Evolutionary conservation across 163 green algal species (phyloP).

Genomic region (Prototheca wickerhamii): DNA sequence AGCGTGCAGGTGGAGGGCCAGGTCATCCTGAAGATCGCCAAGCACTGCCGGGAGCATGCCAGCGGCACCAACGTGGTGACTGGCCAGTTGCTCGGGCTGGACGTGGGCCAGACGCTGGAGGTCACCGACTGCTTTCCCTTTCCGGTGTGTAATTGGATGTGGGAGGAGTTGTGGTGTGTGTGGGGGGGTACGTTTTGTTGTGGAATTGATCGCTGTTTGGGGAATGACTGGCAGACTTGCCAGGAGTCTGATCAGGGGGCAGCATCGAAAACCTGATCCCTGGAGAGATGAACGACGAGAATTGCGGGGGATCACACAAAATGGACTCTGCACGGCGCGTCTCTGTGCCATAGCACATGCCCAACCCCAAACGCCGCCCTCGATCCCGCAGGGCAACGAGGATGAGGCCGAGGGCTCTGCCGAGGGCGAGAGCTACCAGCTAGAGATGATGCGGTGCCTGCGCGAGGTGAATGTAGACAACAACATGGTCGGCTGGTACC

Average conservation of each 20-base stretch:
- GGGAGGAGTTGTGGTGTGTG: not conserved
- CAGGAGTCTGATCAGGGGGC: no score
- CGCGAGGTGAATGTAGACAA: conserved; percentile 98
- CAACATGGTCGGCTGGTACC: conserved; percentile 99
- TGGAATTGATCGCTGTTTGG: not conserved
- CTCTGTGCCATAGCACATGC: not conserved
- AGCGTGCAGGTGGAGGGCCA: conserved; percentile 82
- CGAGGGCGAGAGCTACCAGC: conserved; percentile 86
- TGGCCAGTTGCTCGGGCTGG: conserved; percentile 93
- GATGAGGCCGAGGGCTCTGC: conserved; percentile 45
- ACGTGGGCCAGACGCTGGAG: conserved; percentile 91
- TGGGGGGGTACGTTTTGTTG: not conserved
- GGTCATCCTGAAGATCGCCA: conserved; percentile 89
- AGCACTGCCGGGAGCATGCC: conserved; percentile 84
- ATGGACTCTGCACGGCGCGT: no score
- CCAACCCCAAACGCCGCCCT: not conserved
- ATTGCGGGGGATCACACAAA: no score
- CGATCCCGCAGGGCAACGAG: conserved; percentile 17
- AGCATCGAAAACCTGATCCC: not conserved
- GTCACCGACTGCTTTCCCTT: conserved; percentile 98
- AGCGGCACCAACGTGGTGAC: conserved; percentile 59
- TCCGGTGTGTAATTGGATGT: conserved; percentile 82
- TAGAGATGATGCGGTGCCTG: conserved; percentile 98
- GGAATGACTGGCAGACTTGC: no score
- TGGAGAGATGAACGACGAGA: no score